Evolutionary conservation across 2,329 filamentous ascomycete genomes (phyloP).

Genomic region (Aspergillus flavus): DNA sequence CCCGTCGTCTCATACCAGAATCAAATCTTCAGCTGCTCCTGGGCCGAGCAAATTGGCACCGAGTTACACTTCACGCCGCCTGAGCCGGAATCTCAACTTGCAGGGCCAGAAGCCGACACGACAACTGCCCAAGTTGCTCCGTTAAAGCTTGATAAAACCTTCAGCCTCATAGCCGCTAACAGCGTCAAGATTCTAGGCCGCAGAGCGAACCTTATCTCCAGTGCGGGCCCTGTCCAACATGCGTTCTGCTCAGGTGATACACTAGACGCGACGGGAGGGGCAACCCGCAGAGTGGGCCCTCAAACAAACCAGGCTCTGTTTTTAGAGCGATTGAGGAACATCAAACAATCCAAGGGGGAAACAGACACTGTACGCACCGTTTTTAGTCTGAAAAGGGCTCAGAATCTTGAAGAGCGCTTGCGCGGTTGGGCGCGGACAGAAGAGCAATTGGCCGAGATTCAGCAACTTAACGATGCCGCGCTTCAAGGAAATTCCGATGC

Average conservation of each 20-base stretch:
- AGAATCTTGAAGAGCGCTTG: slow-evolving; percentile 35
- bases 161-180: slow-evolving; percentile 73
- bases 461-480: slow-evolving; percentile 39
- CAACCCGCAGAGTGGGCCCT: slow-evolving; percentile 27
- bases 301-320: slow-evolving; percentile 56
- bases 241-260: slow-evolving; percentile 7
- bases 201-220: slow-evolving; percentile 62
- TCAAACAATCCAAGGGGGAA: slow-evolving; percentile 68
- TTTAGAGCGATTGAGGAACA: slow-evolving; percentile 64
- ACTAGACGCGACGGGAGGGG: neutral
- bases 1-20: slow-evolving; percentile 81
- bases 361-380: slow-evolving; percentile 66
- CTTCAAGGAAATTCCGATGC: slow-evolving; percentile 41
- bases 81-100: slow-evolving; percentile 28
- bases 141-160: slow-evolving; percentile 46
- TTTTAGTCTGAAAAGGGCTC: slow-evolving; percentile 47
- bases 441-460: slow-evolving; percentile 39
- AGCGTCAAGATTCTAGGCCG: slow-evolving; percentile 70
- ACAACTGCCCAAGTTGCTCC: slow-evolving; percentile 45
- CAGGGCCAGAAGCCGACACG: slow-evolving; percentile 20
- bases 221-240: slow-evolving; percentile 27
- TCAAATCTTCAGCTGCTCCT: slow-evolving; percentile 75
- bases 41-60: slow-evolving; percentile 82
- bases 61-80: slow-evolving; percentile 70
- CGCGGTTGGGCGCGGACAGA: slow-evolving; percentile 43